phyloP scores from a whole-genome alignment of 1,284 basidiomycete species.

The Ustilago bromivora region DNA sequence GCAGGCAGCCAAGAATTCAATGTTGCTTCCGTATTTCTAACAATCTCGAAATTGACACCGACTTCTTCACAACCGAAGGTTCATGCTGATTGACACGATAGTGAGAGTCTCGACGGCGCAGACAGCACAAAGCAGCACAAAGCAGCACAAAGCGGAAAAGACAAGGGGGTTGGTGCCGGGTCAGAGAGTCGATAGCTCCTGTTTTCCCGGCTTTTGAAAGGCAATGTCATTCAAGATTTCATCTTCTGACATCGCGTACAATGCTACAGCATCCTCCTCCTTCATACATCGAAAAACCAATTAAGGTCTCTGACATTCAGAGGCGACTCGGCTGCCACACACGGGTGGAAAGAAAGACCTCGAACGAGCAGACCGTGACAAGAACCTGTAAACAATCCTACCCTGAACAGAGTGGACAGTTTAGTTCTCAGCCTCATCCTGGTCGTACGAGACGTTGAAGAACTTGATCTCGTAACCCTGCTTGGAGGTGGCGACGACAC shows the following conservation, averaged over 20 bases:
- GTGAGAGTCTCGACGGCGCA: not conserved
- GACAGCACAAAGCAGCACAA: slow-evolving; percentile 5
- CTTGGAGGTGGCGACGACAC: slow-evolving; percentile 71
- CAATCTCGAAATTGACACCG: not conserved
- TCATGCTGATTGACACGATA: not conserved
- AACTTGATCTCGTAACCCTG: slow-evolving; percentile 71
- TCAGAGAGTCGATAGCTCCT: slow-evolving; percentile 35
- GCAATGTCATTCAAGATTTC: slow-evolving; percentile 15
- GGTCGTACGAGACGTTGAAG: slow-evolving; percentile 70
- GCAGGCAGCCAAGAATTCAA: too few species aligned
- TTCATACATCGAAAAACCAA: not conserved
- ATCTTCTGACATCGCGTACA: slow-evolving; percentile 2
- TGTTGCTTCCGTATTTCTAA: too few species aligned
- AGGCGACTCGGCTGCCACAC: not conserved
- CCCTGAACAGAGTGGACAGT: not conserved
- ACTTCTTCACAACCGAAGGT: not conserved
- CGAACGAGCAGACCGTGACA: slow-evolving; percentile 5
- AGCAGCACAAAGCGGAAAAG: slow-evolving; percentile 2
- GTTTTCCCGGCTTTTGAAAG: slow-evolving; percentile 46
- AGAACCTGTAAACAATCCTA: slow-evolving; percentile 2
- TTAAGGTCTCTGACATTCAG: not conserved
- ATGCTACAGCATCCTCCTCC: slow-evolving; percentile 14
- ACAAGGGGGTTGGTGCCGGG: slow-evolving; percentile 25
- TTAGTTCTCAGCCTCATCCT: slow-evolving; percentile 61
- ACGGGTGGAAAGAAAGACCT: not conserved